Evolutionary conservation across 2,329 filamentous ascomycete genomes (phyloP).

Genomic region (Pseudogymnoascus sp.): DNA sequence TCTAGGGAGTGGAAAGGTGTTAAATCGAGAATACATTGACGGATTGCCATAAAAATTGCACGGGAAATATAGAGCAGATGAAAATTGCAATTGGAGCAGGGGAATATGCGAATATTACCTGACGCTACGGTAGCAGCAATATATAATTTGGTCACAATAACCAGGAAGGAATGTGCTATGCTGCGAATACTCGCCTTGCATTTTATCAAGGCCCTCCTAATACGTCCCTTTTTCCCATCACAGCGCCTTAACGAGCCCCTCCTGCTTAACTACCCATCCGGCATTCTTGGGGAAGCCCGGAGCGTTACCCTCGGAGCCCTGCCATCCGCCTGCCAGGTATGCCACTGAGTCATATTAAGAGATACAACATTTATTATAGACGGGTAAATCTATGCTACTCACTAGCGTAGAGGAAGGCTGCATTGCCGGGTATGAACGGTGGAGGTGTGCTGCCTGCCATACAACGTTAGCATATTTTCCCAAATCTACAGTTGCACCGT

Average conservation of each 20-base stretch:
- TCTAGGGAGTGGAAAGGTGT: too few relatives aligned
- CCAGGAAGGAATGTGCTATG: too few relatives aligned
- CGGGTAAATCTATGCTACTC: background rate
- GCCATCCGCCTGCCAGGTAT: constrained; percentile 31
- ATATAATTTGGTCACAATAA: too few relatives aligned
- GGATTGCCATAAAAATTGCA: too few relatives aligned
- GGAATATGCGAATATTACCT: too few relatives aligned
- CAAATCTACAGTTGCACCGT: background rate
- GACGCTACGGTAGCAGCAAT: too few relatives aligned
- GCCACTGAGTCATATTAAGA: constrained; percentile 23
- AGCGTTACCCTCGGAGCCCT: constrained; percentile 24
- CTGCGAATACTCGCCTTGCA: too few relatives aligned
- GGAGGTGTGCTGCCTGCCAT: constrained; percentile 21
- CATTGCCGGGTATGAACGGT: constrained; percentile 33
- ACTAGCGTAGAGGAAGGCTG: constrained; percentile 28
- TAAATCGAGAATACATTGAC: too few relatives aligned
- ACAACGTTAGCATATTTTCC: background rate
- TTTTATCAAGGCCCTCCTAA: too few relatives aligned
- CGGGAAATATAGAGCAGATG: too few relatives aligned
- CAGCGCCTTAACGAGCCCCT: constrained; percentile 29
- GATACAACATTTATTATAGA: background rate
- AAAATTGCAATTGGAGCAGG: too few relatives aligned
- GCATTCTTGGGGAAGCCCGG: constrained; percentile 31
- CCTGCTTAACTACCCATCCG: constrained; percentile 30
- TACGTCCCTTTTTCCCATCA: constrained; percentile 15